Conservation (phyloP, 768 basidiomycete species). For the Russula griseocarnosa region DNA sequence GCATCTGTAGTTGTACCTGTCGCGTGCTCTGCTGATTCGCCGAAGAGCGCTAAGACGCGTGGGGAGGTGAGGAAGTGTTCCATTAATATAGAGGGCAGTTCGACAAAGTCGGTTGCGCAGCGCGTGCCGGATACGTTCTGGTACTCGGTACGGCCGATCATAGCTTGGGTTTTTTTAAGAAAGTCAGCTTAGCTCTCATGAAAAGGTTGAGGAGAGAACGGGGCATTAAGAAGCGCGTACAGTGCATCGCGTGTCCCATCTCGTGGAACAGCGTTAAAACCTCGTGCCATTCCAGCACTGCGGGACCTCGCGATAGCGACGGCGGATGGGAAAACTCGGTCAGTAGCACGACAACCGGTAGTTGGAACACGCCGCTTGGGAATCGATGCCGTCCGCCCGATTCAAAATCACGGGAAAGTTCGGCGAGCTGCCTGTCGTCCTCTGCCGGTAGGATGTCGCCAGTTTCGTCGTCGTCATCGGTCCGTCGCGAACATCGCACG, state of each 20-base stretch:
- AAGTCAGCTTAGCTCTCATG: neutral
- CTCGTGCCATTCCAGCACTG: slow-evolving; percentile 86
- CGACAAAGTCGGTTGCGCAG: slow-evolving; percentile 97
- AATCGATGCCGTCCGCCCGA: slow-evolving; percentile 55
- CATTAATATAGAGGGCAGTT: slow-evolving; percentile 97
- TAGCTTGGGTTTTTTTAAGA: slow-evolving; percentile 51
- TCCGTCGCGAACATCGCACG: slow-evolving; percentile 87
- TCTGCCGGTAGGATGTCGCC: slow-evolving; percentile 52
- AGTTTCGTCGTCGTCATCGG: slow-evolving; percentile 82
- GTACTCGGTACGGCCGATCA: slow-evolving; percentile 96
- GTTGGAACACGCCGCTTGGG: slow-evolving; percentile 70
- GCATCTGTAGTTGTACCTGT: slow-evolving; percentile 34
- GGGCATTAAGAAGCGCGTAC: slow-evolving; percentile 51
- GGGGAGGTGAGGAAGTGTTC: slow-evolving; percentile 95
- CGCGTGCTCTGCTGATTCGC: slow-evolving; percentile 39
- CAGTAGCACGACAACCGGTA: slow-evolving; percentile 87
- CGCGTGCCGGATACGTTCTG: slow-evolving; percentile 98
- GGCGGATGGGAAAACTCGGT: slow-evolving; percentile 75
- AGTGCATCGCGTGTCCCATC: slow-evolving; percentile 99
- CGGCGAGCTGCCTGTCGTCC: slow-evolving; percentile 35
- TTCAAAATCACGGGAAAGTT: slow-evolving; percentile 60
- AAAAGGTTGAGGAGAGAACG: slow-evolving; percentile 1
- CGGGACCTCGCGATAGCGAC: slow-evolving; percentile 55
- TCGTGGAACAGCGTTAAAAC: slow-evolving; percentile 95
- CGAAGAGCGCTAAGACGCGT: slow-evolving; percentile 75